Evolutionary conservation across 257 asterid species (phyloP).

Genomic region (Lavandula angustifolia): DNA sequence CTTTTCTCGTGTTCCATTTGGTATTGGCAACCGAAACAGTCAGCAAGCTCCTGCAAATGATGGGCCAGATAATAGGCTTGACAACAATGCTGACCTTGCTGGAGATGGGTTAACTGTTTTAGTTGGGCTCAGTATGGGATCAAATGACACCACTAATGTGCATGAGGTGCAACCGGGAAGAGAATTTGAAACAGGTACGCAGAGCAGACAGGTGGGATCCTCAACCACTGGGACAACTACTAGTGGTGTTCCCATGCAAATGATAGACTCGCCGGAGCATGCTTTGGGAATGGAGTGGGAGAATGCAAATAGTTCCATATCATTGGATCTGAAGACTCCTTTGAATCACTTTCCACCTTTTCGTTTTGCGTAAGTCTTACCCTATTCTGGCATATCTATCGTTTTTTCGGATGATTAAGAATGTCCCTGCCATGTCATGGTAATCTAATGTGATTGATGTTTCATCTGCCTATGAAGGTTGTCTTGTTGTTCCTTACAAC

Average conservation of each 20-base stretch:
- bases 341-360: slow-evolving; percentile 92
- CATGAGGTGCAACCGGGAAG: slow-evolving; percentile 62
- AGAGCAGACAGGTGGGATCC: slow-evolving; percentile 48
- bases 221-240: slow-evolving; percentile 55
- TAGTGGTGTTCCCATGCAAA: slow-evolving; percentile 57
- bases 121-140: slow-evolving; percentile 93
- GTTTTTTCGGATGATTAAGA: slow-evolving; percentile 1
- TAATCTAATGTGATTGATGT: slow-evolving; percentile 20
- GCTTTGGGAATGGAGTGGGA: slow-evolving; percentile 74
- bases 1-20: slow-evolving; percentile 96
- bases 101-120: slow-evolving; percentile 96
- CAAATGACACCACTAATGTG: slow-evolving; percentile 48
- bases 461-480: slow-evolving; percentile 12
- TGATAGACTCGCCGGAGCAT: slow-evolving; percentile 67
- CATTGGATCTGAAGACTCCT: slow-evolving; percentile 92
- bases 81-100: slow-evolving; percentile 67
- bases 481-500: slow-evolving; percentile 7
- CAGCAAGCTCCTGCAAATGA: slow-evolving; percentile 77
- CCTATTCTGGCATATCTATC: slow-evolving; percentile 29
- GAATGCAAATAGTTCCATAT: slow-evolving; percentile 63
- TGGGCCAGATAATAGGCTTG: slow-evolving; percentile 73
- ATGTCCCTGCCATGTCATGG: slow-evolving; percentile 3
- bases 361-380: slow-evolving; percentile 84
- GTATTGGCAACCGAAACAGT: slow-evolving; percentile 75
- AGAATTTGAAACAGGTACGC: slow-evolving; percentile 54